phyloP scores from a whole-genome alignment of 2,329 filamentous ascomycete genomes.

The Penicillium sp. region DNA sequence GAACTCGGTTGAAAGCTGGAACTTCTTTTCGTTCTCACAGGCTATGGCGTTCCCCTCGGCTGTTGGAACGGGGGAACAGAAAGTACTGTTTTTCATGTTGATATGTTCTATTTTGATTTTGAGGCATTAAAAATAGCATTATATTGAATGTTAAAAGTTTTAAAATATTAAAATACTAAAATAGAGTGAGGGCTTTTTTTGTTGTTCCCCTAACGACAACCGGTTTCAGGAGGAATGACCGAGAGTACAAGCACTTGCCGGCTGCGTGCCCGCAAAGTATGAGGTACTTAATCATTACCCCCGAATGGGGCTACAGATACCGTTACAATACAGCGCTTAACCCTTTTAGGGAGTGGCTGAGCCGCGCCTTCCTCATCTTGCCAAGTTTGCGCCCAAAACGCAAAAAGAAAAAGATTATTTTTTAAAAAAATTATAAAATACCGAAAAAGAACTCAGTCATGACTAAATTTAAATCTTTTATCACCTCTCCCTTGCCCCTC shows the following conservation, averaged over 20 bases:
- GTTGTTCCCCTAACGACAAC: conserved; percentile 27
- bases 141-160: not conserved
- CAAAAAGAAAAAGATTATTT: not conserved
- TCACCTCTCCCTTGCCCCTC: conserved; percentile 23
- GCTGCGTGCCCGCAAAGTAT: not conserved
- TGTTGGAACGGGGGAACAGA: not conserved
- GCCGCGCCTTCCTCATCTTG: conserved; percentile 13
- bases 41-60: conserved; percentile 6
- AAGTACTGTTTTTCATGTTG: not conserved
- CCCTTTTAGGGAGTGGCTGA: conserved; percentile 15
- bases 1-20: conserved; percentile 3
- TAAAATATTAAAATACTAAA: not conserved
- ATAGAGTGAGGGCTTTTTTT: conserved; percentile 21
- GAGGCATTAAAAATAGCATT: conserved; percentile 6
- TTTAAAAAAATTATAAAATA: not conserved
- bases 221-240: conserved; percentile 18
- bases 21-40: not conserved
- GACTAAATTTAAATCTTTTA: conserved; percentile 33
- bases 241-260: conserved; percentile 9
- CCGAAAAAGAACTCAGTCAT: conserved; percentile 17
- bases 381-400: not conserved
- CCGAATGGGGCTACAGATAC: not conserved
- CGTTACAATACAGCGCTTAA: conserved; percentile 6
- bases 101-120: conserved; percentile 7
- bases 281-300: conserved; percentile 17